A percentile compares a stretch with the other conserved stretches of the same genome.
phyloP scores from a whole-genome alignment of 768 basidiomycete genomes.

The Russula ochroleuca region DNA sequence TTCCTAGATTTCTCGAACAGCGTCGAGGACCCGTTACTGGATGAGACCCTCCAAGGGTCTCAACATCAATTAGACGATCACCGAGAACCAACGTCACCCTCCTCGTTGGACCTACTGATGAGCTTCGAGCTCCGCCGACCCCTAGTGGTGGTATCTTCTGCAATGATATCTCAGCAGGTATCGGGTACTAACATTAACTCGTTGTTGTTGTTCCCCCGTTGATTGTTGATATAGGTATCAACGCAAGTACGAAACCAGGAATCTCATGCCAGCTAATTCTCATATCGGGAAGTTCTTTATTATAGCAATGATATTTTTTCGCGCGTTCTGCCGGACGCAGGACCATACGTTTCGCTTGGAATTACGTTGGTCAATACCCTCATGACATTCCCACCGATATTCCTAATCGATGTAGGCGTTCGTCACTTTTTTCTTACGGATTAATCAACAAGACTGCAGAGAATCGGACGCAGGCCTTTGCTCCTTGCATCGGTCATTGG shows the following conservation, averaged over 20 bases:
- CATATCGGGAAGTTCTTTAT: slow-evolving; percentile 60
- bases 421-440: not conserved
- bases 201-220: not conserved
- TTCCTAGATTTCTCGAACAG: slow-evolving; percentile 3
- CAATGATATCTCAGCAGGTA: slow-evolving; percentile 74
- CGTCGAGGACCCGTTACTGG: slow-evolving; percentile 23
- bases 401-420: slow-evolving; percentile 73
- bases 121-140: slow-evolving; percentile 55
- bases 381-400: slow-evolving; percentile 81
- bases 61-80: slow-evolving; percentile 33
- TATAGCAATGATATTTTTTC: slow-evolving; percentile 88
- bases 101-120: slow-evolving; percentile 49
- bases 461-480: slow-evolving; percentile 66
- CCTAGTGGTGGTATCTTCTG: slow-evolving; percentile 59
- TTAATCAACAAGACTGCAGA: slow-evolving; percentile 38
- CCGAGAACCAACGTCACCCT: slow-evolving; percentile 35
- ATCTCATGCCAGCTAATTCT: slow-evolving; percentile 9
- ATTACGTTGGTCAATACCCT: slow-evolving; percentile 80
- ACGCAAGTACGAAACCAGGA: slow-evolving; percentile 48
- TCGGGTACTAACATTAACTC: slow-evolving; percentile 44
- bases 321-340: slow-evolving; percentile 71
- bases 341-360: slow-evolving; percentile 77
- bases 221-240: slow-evolving; percentile 52
- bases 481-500: slow-evolving; percentile 64
- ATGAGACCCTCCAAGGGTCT: slow-evolving; percentile 29